Evolutionary conservation across 345 rosid species (phyloP).

Genomic region (Brassica incana): DNA sequence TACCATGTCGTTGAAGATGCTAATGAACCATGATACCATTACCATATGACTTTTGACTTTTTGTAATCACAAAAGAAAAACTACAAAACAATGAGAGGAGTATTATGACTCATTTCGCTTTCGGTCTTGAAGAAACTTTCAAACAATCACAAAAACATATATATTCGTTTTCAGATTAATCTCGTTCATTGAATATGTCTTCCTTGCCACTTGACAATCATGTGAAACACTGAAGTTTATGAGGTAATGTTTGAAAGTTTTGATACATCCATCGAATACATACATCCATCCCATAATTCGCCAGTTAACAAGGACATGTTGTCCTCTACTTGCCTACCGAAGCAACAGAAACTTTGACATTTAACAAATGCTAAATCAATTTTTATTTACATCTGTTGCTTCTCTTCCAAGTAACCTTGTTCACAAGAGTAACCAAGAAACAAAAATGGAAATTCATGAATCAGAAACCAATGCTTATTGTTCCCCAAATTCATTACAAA

Average conservation of each 20-base stretch:
- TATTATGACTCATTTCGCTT: not conserved
- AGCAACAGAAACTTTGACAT: not conserved
- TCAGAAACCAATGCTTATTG: not conserved
- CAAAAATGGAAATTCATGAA: not conserved
- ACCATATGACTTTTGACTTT: no score
- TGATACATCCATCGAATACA: not conserved
- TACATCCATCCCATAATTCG: not conserved
- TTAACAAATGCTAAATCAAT: not conserved
- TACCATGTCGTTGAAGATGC: not conserved
- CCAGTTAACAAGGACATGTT: not conserved
- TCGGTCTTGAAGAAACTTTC: not conserved
- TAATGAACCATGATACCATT: not conserved
- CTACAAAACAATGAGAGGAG: not conserved
- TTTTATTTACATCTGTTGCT: not conserved
- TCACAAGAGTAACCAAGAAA: not conserved
- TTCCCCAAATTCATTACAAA: not conserved
- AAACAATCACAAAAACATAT: not conserved
- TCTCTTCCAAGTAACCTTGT: not conserved
- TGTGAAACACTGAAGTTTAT: not conserved
- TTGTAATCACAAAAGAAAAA: not conserved
- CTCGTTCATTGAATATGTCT: not conserved
- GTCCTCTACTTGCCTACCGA: not conserved
- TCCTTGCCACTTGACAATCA: not conserved
- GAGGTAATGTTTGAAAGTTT: not conserved
- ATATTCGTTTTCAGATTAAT: not conserved